Evolutionary conservation across 257 asterid genomes (phyloP).

Genomic region (Petunia secreta): DNA sequence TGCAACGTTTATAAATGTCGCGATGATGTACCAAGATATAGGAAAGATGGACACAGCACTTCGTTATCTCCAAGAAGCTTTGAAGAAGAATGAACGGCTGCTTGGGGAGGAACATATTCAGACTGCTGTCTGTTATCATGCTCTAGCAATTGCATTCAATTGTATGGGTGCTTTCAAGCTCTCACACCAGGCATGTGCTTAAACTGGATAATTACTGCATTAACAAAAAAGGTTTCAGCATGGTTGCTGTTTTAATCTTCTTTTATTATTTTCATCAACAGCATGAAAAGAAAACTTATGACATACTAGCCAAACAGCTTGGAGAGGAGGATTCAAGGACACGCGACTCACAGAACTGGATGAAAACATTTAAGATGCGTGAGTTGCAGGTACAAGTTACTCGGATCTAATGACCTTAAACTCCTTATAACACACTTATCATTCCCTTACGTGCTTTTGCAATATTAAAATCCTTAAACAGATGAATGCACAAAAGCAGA

Average conservation of each 20-base stretch:
- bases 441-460: conserved; percentile 15
- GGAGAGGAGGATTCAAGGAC: conserved; percentile 98
- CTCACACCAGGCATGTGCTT: conserved; percentile 71
- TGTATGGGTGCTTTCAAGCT: conserved; percentile 94
- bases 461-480: conserved; percentile 31
- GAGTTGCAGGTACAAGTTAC: conserved; percentile 63
- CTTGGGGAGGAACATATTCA: conserved; percentile 94
- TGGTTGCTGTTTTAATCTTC: neutral
- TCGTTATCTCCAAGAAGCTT: conserved; percentile 91
- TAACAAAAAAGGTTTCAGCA: conserved; percentile 13
- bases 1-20: conserved; percentile 91
- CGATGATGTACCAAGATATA: conserved; percentile 97
- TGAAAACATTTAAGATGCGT: conserved; percentile 88
- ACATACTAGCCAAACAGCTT: conserved; percentile 90
- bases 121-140: conserved; percentile 99
- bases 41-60: conserved; percentile 92
- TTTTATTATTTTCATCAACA: conserved; percentile 39
- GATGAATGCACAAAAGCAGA: conserved; percentile 91
- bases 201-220: conserved; percentile 18
- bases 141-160: conserved; percentile 89
- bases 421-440: neutral
- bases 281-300: conserved; percentile 95
- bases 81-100: conserved; percentile 81
- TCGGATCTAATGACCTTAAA: neutral
- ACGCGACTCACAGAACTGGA: conserved; percentile 87